Percentiles rank a stretch among this genome's conserved stretches.
Evolutionary conservation across 2,329 filamentous ascomycete species (phyloP).

Genomic region (Fusarium sp.): DNA sequence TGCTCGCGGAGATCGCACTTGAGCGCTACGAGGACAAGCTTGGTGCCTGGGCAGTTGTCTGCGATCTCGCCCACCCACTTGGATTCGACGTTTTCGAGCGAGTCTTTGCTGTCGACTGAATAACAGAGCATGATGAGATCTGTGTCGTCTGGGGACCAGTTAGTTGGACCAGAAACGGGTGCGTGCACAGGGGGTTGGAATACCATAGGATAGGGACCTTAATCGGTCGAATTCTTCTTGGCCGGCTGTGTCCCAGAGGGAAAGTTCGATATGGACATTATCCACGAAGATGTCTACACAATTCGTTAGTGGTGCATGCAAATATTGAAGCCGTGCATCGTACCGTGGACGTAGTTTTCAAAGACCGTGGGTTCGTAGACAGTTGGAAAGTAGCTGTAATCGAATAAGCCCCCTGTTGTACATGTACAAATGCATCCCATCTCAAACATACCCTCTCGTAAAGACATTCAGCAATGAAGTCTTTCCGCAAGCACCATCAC

Average conservation of each 20-base stretch:
- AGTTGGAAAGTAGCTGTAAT: constrained; percentile 88
- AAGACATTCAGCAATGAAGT: constrained; percentile 98
- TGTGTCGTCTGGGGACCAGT: constrained; percentile 74
- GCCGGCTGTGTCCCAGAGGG: constrained; percentile 97
- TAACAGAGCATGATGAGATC: constrained; percentile 99
- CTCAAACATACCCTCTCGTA: constrained; percentile 83
- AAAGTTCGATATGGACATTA: constrained; percentile 95
- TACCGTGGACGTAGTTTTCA: constrained; percentile 99
- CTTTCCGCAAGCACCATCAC: constrained; percentile 97
- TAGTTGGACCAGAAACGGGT: constrained; percentile 6
- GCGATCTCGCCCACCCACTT: constrained; percentile 99
- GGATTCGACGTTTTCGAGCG: constrained; percentile 96
- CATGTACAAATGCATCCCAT: neutral
- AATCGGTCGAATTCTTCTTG: constrained; percentile 99
- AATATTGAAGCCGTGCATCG: constrained; percentile 41
- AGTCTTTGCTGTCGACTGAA: constrained; percentile 95
- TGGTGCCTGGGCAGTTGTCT: constrained; percentile 96
- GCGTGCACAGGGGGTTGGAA: neutral
- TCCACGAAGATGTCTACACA: constrained; percentile 96
- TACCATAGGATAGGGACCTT: constrained; percentile 93
- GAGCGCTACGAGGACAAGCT: constrained; percentile 92
- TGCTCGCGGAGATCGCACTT: constrained; percentile 96
- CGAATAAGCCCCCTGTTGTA: constrained; percentile 28
- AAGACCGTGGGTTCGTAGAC: constrained; percentile 99
- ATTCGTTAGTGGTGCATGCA: constrained; percentile 12